These are phyloP conservation scores for Datisca glomerata DNA, from an alignment of 306 rosid species.

Conservation along the genomic window DNA sequence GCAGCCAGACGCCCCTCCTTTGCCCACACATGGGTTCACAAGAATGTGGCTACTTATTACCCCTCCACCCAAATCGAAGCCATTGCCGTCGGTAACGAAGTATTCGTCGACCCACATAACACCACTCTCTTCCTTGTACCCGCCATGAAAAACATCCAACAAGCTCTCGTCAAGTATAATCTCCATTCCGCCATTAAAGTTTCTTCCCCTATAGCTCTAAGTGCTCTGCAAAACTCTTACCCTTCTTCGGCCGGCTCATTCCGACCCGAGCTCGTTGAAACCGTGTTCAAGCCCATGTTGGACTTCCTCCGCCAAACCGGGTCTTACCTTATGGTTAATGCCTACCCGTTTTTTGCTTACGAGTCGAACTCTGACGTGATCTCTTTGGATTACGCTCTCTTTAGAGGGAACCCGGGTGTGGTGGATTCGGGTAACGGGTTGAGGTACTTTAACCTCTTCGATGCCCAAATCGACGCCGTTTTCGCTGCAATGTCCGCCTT, in stretches of 20 bases:
- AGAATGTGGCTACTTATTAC: conserved; percentile 57
- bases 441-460: conserved; percentile 61
- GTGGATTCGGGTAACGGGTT: conserved; percentile 77
- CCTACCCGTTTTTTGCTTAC: conserved; percentile 87
- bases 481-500: conserved; percentile 60
- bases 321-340: conserved; percentile 83
- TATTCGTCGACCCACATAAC: conserved; percentile 64
- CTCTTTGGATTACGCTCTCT: conserved; percentile 70
- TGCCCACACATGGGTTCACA: conserved; percentile 65
- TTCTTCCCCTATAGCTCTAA: conserved; percentile 85
- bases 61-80: conserved; percentile 81
- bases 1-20: conserved; percentile 54
- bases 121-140: conserved; percentile 65
- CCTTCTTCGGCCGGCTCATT: conserved; percentile 88
- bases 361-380: conserved; percentile 86
- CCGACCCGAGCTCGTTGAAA: conserved; percentile 50
- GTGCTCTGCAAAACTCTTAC: conserved; percentile 73
- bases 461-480: conserved; percentile 96
- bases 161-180: conserved; percentile 44
- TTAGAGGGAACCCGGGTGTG: conserved; percentile 65
- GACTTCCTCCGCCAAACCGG: conserved; percentile 69
- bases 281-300: conserved; percentile 68
- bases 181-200: conserved; percentile 50
- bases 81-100: conserved; percentile 94
- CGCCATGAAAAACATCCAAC: conserved; percentile 85